These are phyloP conservation scores for Aspergillus pseudonomiae DNA, from an alignment of 2,329 filamentous ascomycete species.

Conservation along the genomic window DNA sequence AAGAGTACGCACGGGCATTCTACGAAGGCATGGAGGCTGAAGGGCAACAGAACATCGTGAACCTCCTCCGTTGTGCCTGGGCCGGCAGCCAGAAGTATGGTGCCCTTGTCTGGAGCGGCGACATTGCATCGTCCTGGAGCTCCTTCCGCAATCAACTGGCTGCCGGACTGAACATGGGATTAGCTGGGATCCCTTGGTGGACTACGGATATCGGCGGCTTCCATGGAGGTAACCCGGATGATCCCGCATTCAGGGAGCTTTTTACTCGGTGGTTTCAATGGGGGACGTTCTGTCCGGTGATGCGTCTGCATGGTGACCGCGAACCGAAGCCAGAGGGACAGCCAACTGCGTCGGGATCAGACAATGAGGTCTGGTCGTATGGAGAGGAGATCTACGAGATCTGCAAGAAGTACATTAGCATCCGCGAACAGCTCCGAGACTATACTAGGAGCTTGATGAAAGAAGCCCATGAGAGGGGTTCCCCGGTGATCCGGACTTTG, in stretches of 20 bases:
- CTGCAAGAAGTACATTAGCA: conserved; percentile 60
- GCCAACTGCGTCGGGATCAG: conserved; percentile 30
- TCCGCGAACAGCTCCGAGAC: conserved; percentile 61
- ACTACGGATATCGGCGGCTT: conserved; percentile 73
- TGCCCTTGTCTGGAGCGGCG: conserved; percentile 68
- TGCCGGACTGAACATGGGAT: conserved; percentile 67
- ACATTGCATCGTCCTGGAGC: conserved; percentile 66
- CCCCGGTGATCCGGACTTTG: conserved; percentile 63
- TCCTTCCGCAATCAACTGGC: conserved; percentile 63
- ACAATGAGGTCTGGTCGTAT: conserved; percentile 66
- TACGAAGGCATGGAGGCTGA: conserved; percentile 60
- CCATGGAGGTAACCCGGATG: conserved; percentile 63
- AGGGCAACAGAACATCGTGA: conserved; percentile 62
- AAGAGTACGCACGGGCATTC: conserved; percentile 61
- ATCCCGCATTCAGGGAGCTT: conserved; percentile 62
- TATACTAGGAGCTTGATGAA: conserved; percentile 64
- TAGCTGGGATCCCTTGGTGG: conserved; percentile 68
- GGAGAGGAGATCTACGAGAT: conserved; percentile 63
- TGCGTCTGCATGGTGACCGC: conserved; percentile 68
- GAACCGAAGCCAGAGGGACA: conserved; percentile 54
- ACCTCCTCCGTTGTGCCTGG: conserved; percentile 61
- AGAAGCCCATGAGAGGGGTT: conserved; percentile 62
- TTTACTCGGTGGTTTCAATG: conserved; percentile 72
- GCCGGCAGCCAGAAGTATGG: conserved; percentile 65
- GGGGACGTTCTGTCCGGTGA: conserved; percentile 68